phyloP scores from a whole-genome alignment of 176 grass and related monocot genomes.

The Saccharum spontaneum region DNA sequence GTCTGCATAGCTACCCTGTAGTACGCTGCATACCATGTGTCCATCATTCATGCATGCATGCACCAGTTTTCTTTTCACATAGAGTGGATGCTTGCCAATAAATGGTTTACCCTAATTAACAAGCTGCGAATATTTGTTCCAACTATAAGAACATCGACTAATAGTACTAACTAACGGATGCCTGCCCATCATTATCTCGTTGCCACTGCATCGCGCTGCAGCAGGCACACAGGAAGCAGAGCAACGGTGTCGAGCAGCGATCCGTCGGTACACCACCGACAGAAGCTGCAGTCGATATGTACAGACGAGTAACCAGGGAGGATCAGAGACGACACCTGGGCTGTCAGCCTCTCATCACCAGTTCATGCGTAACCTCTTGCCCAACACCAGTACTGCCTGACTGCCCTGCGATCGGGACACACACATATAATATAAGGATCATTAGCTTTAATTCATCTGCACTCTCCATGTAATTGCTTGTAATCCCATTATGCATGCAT shows the following conservation, averaged over 20 bases:
- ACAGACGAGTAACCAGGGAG: slow-evolving; percentile 7
- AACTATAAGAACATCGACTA: too few species aligned
- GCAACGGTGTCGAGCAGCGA: neutral
- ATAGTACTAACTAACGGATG: too few species aligned
- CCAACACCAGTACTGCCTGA: slow-evolving; percentile 2
- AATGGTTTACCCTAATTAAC: too few species aligned
- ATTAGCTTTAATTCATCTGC: too few species aligned
- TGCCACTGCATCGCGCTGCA: neutral
- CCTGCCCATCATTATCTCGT: neutral
- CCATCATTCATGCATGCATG: neutral
- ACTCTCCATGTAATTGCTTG: too few species aligned
- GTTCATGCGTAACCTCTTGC: neutral
- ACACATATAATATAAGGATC: too few species aligned
- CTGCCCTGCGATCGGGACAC: slow-evolving; percentile 15
- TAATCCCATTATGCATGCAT: too few species aligned
- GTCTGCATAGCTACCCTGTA: neutral
- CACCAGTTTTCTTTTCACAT: neutral
- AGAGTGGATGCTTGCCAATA: too few species aligned
- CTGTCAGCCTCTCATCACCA: slow-evolving; percentile 14
- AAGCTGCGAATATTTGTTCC: too few species aligned
- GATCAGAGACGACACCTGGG: neutral
- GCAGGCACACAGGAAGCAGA: neutral
- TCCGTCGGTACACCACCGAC: slow-evolving; percentile 9
- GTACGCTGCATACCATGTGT: neutral
- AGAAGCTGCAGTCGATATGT: slow-evolving; percentile 31